Conservation (phyloP, 164 flowering plant species). For the Annona cherimola region DNA sequence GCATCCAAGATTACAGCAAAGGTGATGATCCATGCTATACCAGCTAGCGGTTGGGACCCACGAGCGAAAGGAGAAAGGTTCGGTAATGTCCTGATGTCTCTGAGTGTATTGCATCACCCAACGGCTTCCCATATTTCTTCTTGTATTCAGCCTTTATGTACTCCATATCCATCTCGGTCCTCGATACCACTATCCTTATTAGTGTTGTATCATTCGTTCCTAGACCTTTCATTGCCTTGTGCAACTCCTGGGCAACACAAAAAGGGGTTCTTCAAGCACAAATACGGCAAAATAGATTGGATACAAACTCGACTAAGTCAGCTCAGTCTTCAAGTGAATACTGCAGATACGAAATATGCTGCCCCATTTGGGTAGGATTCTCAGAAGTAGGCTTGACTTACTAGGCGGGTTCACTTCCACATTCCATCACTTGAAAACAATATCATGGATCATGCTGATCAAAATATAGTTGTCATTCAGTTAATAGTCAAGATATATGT, state of each 20-base stretch:
- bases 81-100: conserved; percentile 74
- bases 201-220: conserved; percentile 67
- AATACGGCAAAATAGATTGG: neutral
- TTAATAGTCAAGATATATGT: neutral
- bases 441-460: neutral
- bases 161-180: conserved; percentile 80
- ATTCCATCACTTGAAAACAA: neutral
- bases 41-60: conserved; percentile 44
- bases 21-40: neutral
- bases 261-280: neutral
- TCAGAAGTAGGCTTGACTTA: too few species aligned
- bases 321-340: too few species aligned
- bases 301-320: neutral
- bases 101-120: conserved; percentile 56
- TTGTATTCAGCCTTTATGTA: conserved; percentile 68
- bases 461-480: neutral
- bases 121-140: conserved; percentile 46
- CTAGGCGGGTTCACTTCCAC: too few species aligned
- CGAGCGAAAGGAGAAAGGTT: conserved; percentile 59
- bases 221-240: conserved; percentile 75
- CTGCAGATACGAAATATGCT: too few species aligned
- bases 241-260: conserved; percentile 37
- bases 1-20: neutral
- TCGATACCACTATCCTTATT: conserved; percentile 54
- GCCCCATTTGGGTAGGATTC: too few species aligned